Base-by-base conservation (phyloP, 257 asterid genomes). In the Cynanchum wilfordii region DNA sequence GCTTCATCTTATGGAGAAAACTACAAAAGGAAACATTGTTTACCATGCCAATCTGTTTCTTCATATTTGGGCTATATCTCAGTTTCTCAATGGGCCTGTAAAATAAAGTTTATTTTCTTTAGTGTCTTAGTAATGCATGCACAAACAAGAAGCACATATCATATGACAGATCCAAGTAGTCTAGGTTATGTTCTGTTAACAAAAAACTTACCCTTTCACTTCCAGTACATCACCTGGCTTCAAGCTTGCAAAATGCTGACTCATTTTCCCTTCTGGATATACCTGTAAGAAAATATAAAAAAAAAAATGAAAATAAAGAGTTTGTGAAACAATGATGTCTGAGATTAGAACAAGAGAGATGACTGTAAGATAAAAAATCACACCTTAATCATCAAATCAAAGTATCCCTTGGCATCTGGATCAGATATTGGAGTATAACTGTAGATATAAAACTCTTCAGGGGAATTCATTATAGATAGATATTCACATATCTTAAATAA, bases 21-120 rank as follows among this genome's bases (percentile, higher is more conserved):
- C 73, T 59, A 15, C n/a, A 13, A 66, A 44, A 52, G 59, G 62
- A 52, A 54, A 57, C 22, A 64, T 29, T 67, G 54, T 85, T 83
- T 89, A 93, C 98, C 98, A 94, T 91, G 93, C 98, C 98, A 82
- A 94, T 89, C 75, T 87, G 93, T 77, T 88, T 91, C 95, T 91
- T 94, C 98, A 94, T 88, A 74, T 94, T 94, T 62, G 97, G 89
- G 69, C 81, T 89, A 83, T 93, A 93, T 77, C 89, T 77, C 78
- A 93, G 85, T 83, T 93, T 93, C 85, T 91, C 93, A 59, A 88
- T 84, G 74, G 98, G 98, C 89, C 98, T 93, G 96, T 78, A 72
- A 69, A 73, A 78, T 27, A 66, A 68, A 68, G 54, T 44, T 72
- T 42, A 70, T 75, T 78, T 58, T 71, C 50, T 63, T 51, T 24